These are phyloP conservation scores for Candida pseudofarinosa DNA, from an alignment of 805 yeast species.

Conservation along the genomic window DNA sequence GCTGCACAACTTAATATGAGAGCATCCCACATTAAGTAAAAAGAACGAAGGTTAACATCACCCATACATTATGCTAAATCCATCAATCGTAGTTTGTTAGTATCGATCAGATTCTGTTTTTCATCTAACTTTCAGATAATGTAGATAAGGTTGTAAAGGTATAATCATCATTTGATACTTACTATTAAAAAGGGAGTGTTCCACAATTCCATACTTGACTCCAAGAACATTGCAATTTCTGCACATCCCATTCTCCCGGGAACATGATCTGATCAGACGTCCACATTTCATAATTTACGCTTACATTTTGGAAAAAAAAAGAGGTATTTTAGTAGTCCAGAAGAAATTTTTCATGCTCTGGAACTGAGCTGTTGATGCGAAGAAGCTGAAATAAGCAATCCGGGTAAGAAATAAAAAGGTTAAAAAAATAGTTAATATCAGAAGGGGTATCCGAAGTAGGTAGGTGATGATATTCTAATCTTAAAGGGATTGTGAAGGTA, in stretches of 20 bases:
- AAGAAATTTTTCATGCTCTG: not conserved
- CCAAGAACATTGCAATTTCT: not conserved
- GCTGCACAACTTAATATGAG: not conserved
- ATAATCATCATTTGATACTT: constrained; percentile 13
- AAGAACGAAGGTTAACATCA: no score
- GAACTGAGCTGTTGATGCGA: no score
- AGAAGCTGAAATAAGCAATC: not conserved
- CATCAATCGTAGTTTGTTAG: constrained; percentile 5
- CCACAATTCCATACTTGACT: not conserved
- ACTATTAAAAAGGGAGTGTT: constrained; percentile 1
- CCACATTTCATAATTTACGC: not conserved
- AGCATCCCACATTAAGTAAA: not conserved
- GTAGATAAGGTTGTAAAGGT: constrained; percentile 17
- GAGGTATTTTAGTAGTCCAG: not conserved
- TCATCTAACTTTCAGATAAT: constrained; percentile 14
- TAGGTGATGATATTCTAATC: not conserved
- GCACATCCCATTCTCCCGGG: no score
- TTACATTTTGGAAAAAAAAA: not conserved
- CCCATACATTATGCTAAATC: no score
- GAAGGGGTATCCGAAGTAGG: not conserved
- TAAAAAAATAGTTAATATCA: not conserved
- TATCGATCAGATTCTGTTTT: constrained; percentile 5
- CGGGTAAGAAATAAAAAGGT: not conserved
- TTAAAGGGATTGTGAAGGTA: not conserved
- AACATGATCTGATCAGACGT: no score